Evolutionary conservation across 2,329 filamentous ascomycete genomes (phyloP).

Genomic region (Arthrobotrys sphaeroides): DNA sequence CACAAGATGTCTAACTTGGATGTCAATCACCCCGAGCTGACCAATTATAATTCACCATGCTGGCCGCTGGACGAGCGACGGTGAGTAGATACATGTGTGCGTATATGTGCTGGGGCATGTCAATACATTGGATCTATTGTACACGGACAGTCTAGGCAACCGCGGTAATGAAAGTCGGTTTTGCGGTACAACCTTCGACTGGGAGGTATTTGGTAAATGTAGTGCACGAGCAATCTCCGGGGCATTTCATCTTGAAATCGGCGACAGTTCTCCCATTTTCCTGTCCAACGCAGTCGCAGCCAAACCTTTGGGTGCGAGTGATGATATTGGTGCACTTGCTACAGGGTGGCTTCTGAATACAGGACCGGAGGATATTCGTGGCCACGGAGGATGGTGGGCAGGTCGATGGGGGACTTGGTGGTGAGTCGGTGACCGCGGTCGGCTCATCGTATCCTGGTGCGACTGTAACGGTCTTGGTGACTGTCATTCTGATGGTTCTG

Average conservation of each 20-base stretch:
- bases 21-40: too few relatives aligned
- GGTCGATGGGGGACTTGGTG: not conserved
- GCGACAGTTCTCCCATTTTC: not conserved
- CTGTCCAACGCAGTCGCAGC: not conserved
- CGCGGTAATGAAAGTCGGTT: not conserved
- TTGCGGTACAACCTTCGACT: constrained; percentile 4
- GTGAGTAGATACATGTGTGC: too few relatives aligned
- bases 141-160: not conserved
- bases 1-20: too few relatives aligned
- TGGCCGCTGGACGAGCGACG: too few relatives aligned
- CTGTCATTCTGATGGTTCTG: not conserved
- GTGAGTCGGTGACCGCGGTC: not conserved
- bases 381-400: constrained; percentile 14
- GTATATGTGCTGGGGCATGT: not conserved
- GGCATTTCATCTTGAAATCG: constrained; percentile 10
- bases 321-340: not conserved
- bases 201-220: constrained; percentile 4
- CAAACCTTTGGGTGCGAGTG: not conserved
- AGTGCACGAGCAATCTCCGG: constrained; percentile 8
- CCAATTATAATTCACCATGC: too few relatives aligned
- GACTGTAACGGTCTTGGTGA: not conserved
- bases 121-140: not conserved
- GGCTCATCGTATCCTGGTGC: too few relatives aligned
- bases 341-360: not conserved
- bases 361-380: not conserved